Conservation (phyloP, 2,329 filamentous ascomycete species). For the Stachybotrys elegans region DNA sequence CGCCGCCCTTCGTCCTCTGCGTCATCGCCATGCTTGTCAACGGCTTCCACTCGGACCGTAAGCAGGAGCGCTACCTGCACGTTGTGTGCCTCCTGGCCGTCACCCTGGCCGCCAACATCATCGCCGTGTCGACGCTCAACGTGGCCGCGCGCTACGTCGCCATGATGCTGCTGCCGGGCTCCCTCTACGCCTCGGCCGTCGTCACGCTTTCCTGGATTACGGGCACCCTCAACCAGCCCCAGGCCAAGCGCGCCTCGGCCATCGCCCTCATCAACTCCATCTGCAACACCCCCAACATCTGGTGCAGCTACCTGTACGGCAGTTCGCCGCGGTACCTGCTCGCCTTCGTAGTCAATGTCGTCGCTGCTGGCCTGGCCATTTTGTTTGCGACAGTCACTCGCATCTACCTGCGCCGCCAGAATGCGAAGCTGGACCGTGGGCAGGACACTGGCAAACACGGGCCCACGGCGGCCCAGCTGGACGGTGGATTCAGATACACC, state of each 20-base stretch:
- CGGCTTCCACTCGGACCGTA: constrained; percentile 30
- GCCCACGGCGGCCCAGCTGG: constrained; percentile 20
- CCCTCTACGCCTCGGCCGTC: constrained; percentile 23
- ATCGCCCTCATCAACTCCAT: constrained; percentile 34
- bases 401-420: constrained; percentile 19
- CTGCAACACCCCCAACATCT: constrained; percentile 27
- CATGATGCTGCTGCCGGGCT: constrained; percentile 31
- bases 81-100: constrained; percentile 29
- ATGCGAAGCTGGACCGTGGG: constrained; percentile 20
- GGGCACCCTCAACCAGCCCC: constrained; percentile 32
- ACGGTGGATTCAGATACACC: constrained; percentile 19
- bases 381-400: constrained; percentile 18
- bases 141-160: constrained; percentile 34
- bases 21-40: constrained; percentile 28
- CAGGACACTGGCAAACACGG: constrained; percentile 20
- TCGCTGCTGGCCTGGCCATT: constrained; percentile 19
- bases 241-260: constrained; percentile 35
- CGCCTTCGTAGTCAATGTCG: constrained; percentile 20
- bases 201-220: constrained; percentile 36
- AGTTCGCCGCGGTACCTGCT: constrained; percentile 11
- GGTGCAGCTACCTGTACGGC: constrained; percentile 30
- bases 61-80: constrained; percentile 28
- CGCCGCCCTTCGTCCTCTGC: constrained; percentile 39
- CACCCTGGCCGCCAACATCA: constrained; percentile 30
- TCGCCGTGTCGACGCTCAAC: constrained; percentile 29